Base-by-base conservation (phyloP, 495 filamentous ascomycete species). In the Cudoniella acicularis region DNA sequence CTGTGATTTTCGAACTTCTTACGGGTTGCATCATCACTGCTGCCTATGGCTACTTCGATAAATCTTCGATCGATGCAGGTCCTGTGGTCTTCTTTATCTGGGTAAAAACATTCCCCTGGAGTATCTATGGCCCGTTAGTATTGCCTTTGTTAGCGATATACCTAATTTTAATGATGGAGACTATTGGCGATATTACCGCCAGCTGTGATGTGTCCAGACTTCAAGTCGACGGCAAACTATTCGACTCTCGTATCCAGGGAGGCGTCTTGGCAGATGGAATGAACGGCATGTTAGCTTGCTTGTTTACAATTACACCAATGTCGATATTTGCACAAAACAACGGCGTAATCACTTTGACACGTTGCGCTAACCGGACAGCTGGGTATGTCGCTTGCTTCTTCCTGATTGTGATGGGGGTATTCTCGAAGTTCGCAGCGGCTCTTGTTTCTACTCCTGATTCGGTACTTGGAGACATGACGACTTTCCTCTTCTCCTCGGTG, bases 241-340 rank as follows among this genome's bases (percentile, higher is more conserved):
- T 94, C 73, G 91, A 96, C 72, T 91, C 87, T 41, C 83, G 91
- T n/a, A 93, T 97, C 70, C 91, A 95, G 69, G 92, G 92, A n/a
- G 92, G 92, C 56, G 83, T 96, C 22, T 74, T 95, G 0, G 88
- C 89, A 0, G 92, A 95, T 67, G 90, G 91, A n/a, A 57, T 93
- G 30, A 92, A 88, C 70, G 89, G 91, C 27, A 72, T 93, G 50
- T 67, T 96, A 22, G 89, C 91, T 16, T 89, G 86, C 0, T 79
- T 96, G 41, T 85, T 82, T 75, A 96, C 92, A 23, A 61, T 60
- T 17, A 62, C 59, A 6, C 60, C 61, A n/a, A 59, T 63, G 57
- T 64, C 61, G 0, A 60, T 53, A 1, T 67, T 65, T 18, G 86
- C 91, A 0, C 90, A 96, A 72, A 96, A 96, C 73, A 97, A 97